Conservation (phyloP, 73 alveolate genomes). For the Paramecium tetraurelia region DNA sequence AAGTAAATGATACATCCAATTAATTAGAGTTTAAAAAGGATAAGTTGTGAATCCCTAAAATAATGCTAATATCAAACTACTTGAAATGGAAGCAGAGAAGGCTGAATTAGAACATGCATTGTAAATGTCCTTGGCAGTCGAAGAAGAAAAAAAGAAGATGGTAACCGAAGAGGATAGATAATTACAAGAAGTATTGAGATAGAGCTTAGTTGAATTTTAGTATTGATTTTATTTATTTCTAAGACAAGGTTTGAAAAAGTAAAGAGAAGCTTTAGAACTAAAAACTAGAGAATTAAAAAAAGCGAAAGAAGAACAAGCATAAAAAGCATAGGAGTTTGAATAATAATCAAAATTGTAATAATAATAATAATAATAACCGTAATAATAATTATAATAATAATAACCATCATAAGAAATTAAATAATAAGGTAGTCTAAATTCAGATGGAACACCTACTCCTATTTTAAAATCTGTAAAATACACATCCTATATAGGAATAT, state of each 20-base stretch:
- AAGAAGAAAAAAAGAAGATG: conserved; percentile 58
- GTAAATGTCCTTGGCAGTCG: conserved; percentile 39
- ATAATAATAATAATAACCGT: neutral
- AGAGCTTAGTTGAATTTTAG: neutral
- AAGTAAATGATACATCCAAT: neutral
- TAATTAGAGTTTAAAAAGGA: neutral
- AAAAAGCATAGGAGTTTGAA: neutral
- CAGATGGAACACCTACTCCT: conserved; percentile 15
- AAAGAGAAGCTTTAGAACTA: neutral
- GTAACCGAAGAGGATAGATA: conserved; percentile 44
- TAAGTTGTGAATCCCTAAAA: neutral
- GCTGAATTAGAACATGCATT: conserved; percentile 62
- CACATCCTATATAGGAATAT: neutral
- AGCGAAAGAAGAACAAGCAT: neutral
- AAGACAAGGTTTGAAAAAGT: neutral
- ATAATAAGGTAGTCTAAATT: neutral
- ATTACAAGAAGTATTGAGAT: conserved; percentile 12
- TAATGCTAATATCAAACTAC: neutral
- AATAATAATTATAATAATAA: neutral
- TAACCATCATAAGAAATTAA: neutral
- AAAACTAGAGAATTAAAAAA: neutral
- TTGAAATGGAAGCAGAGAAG: neutral
- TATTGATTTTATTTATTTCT: neutral
- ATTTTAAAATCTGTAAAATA: neutral
- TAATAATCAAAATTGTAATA: neutral